These are phyloP conservation scores for Phytophthora rubi DNA, from an alignment of 352 stramenopile genomes.

Conservation along the genomic window DNA sequence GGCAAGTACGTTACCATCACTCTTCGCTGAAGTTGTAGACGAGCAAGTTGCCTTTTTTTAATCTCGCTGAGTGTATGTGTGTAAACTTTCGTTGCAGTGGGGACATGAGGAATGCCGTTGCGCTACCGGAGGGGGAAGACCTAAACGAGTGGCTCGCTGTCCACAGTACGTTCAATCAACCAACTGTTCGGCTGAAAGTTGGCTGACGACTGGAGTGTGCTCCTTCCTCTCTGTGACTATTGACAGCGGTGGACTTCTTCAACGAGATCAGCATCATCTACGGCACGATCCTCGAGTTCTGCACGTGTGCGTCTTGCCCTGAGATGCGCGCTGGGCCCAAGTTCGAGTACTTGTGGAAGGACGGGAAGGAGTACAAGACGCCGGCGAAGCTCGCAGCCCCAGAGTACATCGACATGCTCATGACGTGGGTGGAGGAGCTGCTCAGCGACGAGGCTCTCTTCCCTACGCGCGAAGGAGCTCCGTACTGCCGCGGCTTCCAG, in stretches of 20 bases:
- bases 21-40: conserved; percentile 27
- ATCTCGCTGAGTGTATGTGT: no score
- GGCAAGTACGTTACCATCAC: conserved; percentile 65
- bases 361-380: conserved; percentile 76
- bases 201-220: neutral
- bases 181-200: neutral
- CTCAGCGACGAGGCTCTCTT: conserved; percentile 86
- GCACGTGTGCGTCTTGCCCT: conserved; percentile 64
- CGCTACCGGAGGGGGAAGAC: conserved; percentile 81
- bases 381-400: conserved; percentile 74
- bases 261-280: conserved; percentile 95
- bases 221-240: neutral
- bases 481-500: conserved; percentile 87
- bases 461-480: conserved; percentile 60
- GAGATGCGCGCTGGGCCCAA: conserved; percentile 83
- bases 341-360: conserved; percentile 93
- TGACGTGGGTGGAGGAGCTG: conserved; percentile 92
- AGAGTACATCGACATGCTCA: conserved; percentile 94
- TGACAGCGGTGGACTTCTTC: conserved; percentile 93
- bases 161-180: conserved; percentile 66
- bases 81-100: conserved; percentile 42
- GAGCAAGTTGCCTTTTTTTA: conserved; percentile 11
- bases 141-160: conserved; percentile 93
- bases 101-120: conserved; percentile 69
- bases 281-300: conserved; percentile 89